Base-by-base conservation (phyloP, 768 basidiomycete genomes). In the Exidia glandulosa region DNA sequence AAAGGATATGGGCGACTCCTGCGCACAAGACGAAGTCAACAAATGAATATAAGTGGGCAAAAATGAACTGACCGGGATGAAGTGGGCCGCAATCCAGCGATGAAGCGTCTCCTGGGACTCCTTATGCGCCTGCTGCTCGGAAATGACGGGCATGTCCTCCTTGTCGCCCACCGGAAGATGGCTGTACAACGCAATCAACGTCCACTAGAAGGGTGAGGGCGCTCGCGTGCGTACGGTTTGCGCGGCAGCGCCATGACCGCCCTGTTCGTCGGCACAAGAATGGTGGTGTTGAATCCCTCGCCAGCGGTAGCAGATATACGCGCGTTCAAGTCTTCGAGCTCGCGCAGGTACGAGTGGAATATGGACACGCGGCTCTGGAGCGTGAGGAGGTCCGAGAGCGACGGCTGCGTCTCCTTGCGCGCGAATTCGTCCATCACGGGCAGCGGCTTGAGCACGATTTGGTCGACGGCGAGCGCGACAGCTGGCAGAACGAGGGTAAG, bases 231-330 rank as follows among this genome's bases (percentile, higher is more conserved):
- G 73, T 72, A 94, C 89, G 92, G 92, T 72, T 94, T 93, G 66
- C 83, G 74, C 2, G 83, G 70, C 58, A 93, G 73, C 3, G 85
- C 84, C 82, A 92, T 90, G 16, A 94, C 83, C 9, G 90, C 92
- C 70, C 86, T 88, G 71, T 95, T 94, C 29, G 87, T 89, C 0
- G 92, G 92, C 3, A 86, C 90, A 47, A 95, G 77, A 10, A 94
- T 57, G 0, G 90, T 90, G 59, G 75, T 70, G 6, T 70, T 75
- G 2, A 66, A 59, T n/a, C 59, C 59, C 31, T 66, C 58, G 4
- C 45, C 48, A 16, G 68, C 65, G 27, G 57, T 63, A 25, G 48
- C 50, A 14, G 54, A 59, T 56, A 92, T 79, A 10, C 76, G 73
- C 32, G 68, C 66, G 67, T 83, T 85, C n/a, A 86, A 64, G 64